Base-by-base conservation (phyloP, 805 yeast genomes). In the Candida dajiaensis region DNA sequence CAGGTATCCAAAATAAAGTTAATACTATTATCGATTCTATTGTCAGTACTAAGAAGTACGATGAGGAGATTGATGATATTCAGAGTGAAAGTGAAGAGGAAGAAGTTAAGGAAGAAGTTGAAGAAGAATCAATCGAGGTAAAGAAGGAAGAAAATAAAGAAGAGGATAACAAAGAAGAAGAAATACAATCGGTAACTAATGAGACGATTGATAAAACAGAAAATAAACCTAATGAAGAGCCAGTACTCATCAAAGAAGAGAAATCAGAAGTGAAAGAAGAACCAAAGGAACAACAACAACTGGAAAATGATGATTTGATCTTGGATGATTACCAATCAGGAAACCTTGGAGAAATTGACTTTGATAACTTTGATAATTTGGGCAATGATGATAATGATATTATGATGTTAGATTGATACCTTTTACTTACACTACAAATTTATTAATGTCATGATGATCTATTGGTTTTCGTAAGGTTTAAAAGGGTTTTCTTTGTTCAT, bases 391-490 rank as follows among this genome's bases (percentile, higher is more conserved):
- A 40, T 23, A 31, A 43, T 19, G 53, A 45, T 41, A 39, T 50
- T 23, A 45, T 50, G 12, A 50, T 47, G 51, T 18, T 50, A n/a
- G 53, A 50, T 45, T 50, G 26, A 44, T 6, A n/a, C n/a, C n/a
- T n/a, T n/a, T n/a, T 33, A 31, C 4, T 15, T 16, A 6, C 6
- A 15, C 19, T 31, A 25, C 28, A 25, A 10, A 25, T 4, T 31
- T 15, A 15, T 16, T 33, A 33, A 8, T 33, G 36, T n/a, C 36
- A 33, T 33, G 7, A 28, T 28, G 31, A 13, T 33, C 13, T 19
- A 28, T 15, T 42, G 42, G 29, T 42, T 38, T 23, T 35, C 47
- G 6, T 41, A 39, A 2, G 28, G 31, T 8, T 38, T 21, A 13
- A 6, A 11, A 13, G 11, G 9, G 26, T 25, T 10, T 26, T 22